Evolutionary conservation across 2,329 filamentous ascomycete species (phyloP), one percentile per base, ranked within the genome.

Genomic region (Fusarium clavum): DNA sequence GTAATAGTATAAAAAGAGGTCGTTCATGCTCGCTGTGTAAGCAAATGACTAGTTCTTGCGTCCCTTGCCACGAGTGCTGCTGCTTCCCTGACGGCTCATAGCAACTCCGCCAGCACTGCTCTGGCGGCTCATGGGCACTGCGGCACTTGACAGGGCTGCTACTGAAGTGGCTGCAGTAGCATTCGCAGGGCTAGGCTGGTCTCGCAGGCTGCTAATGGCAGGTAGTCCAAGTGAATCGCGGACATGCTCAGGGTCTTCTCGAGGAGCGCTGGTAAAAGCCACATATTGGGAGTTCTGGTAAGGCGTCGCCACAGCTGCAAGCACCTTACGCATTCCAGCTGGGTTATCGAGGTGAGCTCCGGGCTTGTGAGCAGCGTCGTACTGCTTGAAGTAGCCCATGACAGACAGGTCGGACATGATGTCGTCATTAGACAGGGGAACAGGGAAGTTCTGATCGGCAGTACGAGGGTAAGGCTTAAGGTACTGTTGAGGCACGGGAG

Each of bases 361-460:
- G 4, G 82, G 80, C 64, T 85, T 86, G 73, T 88, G 83, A 7
- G 79, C 79, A 59, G 82, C 80, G 73, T 87, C 85, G 69, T 89
- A 90, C 69, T 86, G 84, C 75, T 85, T 85, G 71, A 87, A 85
- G 65, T 86, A 83, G 38, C 85, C 85, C 81, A 91, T 88, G 49
- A 90, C 84, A 12, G 84, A 82, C 29, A 90, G 77, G 55, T 90
- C 88, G 10, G 84, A 85, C 32, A 80, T 79, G 45, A 88, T 82
- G 61, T 89, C 87, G 40, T 88, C 85, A 8, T 80, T 75, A 14
- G 83, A 81, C 25, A 89, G 79, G 18, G 83, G 79, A 1, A 83
- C 81, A 3, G 87, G 87, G 32, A 85, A 86, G 76, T 88, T 89
- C 65, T 86, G 85, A 63, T 89, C 87, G 14, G 83, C 80, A 48